phyloP scores from a whole-genome alignment of 2,329 filamentous ascomycete genomes.

The Neoscytalidium dimidiatum region DNA sequence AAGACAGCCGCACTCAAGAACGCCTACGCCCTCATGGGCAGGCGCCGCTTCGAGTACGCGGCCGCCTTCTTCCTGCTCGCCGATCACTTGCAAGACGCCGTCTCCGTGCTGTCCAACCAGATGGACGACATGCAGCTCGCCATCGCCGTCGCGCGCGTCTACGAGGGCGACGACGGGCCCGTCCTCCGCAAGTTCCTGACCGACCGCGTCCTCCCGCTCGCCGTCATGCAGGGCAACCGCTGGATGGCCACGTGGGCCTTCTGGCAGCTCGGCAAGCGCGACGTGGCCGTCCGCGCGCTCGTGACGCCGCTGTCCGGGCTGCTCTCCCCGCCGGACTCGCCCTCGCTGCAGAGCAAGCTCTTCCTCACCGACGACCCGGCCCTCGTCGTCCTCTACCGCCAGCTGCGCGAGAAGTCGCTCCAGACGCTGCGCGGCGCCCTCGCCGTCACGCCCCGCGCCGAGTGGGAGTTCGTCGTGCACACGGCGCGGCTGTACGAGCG shows the following conservation, averaged over 20 bases:
- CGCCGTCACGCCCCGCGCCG: slow-evolving; percentile 73
- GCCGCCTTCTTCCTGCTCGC: slow-evolving; percentile 94
- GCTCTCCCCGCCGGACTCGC: slow-evolving; percentile 66
- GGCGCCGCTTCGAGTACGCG: slow-evolving; percentile 88
- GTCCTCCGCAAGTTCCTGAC: slow-evolving; percentile 73
- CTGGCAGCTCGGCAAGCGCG: slow-evolving; percentile 80
- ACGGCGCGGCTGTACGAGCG: slow-evolving; percentile 82
- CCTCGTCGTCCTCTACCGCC: slow-evolving; percentile 81
- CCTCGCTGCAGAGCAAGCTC: slow-evolving; percentile 71
- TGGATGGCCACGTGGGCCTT: slow-evolving; percentile 97
- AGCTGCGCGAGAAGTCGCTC: slow-evolving; percentile 77
- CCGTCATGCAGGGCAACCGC: slow-evolving; percentile 78
- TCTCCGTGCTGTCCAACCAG: slow-evolving; percentile 83
- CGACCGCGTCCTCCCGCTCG: slow-evolving; percentile 76
- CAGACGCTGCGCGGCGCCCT: slow-evolving; percentile 85
- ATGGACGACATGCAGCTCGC: slow-evolving; percentile 87
- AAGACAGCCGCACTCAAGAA: slow-evolving; percentile 90
- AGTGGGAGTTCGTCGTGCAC: slow-evolving; percentile 88
- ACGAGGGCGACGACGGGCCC: slow-evolving; percentile 80
- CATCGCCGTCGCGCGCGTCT: slow-evolving; percentile 82
- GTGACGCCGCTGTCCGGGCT: slow-evolving; percentile 77
- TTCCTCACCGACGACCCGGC: slow-evolving; percentile 92
- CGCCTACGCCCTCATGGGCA: slow-evolving; percentile 91
- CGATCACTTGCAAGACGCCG: slow-evolving; percentile 79
- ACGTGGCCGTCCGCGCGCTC: slow-evolving; percentile 81